phyloP scores from a whole-genome alignment of 495 filamentous ascomycete genomes.

The Xylaria cubensis region DNA sequence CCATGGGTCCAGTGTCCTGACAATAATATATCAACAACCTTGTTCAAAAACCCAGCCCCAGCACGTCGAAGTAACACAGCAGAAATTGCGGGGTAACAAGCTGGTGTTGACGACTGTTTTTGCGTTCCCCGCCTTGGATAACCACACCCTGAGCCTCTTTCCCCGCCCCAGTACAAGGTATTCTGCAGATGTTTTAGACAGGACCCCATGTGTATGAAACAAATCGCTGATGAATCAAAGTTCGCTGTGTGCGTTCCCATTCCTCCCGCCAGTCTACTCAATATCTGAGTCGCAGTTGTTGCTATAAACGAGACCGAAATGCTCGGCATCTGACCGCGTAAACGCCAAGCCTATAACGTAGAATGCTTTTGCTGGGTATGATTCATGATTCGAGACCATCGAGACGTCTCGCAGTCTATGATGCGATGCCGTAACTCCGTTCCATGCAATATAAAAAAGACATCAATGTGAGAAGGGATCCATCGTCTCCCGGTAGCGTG shows the following conservation, averaged over 20 bases:
- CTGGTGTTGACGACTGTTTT: not conserved
- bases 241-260: constrained; percentile 9
- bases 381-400: constrained; percentile 37
- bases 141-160: not conserved
- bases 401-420: constrained; percentile 38
- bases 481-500: not conserved
- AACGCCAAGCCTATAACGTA: constrained; percentile 42
- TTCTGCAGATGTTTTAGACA: constrained; percentile 11
- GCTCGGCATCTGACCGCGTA: constrained; percentile 33
- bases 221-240: constrained; percentile 22
- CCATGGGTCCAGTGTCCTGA: constrained; percentile 5
- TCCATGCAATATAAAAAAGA: constrained; percentile 43
- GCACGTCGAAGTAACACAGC: not conserved
- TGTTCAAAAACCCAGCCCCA: not conserved
- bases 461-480: not conserved
- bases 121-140: not conserved
- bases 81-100: not conserved
- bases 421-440: constrained; percentile 42
- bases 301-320: constrained; percentile 35
- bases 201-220: constrained; percentile 1
- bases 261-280: not conserved
- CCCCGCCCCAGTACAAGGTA: constrained; percentile 2
- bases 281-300: constrained; percentile 11
- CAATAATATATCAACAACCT: not conserved
- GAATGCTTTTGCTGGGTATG: constrained; percentile 45